Conservation (phyloP, 495 filamentous ascomycete genomes). For the Podospora fimiseda region DNA sequence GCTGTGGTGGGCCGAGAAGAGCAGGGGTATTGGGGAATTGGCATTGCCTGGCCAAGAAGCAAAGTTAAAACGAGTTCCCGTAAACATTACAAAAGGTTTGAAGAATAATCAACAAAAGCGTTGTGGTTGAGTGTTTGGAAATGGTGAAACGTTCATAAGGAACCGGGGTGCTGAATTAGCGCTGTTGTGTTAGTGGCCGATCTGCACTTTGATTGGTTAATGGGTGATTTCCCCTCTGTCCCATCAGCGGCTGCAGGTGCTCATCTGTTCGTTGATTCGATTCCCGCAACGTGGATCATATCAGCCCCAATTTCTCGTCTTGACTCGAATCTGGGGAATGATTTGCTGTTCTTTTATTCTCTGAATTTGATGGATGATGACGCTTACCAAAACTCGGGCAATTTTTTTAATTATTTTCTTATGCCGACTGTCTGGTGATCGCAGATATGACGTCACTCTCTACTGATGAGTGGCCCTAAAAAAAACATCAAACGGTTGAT, state of each 20-base stretch:
- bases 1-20: background rate
- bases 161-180: background rate
- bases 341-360: background rate
- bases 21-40: background rate
- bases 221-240: background rate
- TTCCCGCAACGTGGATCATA: slow-evolving; percentile 11
- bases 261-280: slow-evolving; percentile 15
- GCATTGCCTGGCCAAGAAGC: background rate
- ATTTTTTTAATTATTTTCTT: background rate
- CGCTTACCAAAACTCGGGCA: background rate
- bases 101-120: background rate
- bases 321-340: background rate
- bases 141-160: background rate
- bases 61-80: background rate
- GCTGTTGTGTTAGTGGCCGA: background rate
- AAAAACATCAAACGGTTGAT: too few species aligned
- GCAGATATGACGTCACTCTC: background rate
- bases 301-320: background rate
- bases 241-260: slow-evolving; percentile 6
- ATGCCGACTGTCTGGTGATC: background rate
- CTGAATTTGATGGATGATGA: background rate
- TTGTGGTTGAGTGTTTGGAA: background rate
- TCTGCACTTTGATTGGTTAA: slow-evolving; percentile 3
- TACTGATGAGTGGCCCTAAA: too few species aligned
- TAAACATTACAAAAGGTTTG: background rate